Base-by-base conservation (phyloP, 2,329 filamentous ascomycete species). In the Colletotrichum zoysiae region DNA sequence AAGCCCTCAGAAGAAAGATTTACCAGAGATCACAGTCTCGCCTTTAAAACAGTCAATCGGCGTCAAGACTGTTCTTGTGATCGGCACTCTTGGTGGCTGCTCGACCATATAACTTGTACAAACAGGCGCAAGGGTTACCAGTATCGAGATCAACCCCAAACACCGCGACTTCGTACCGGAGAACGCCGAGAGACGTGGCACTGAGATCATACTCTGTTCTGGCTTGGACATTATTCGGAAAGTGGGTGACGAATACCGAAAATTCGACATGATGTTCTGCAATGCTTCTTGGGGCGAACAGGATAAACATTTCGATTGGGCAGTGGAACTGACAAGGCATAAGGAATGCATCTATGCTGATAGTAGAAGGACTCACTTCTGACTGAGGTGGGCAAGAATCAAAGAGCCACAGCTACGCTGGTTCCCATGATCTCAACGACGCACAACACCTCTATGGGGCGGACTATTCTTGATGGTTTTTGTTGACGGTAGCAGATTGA, bases 81-180 rank as follows among this genome's bases (percentile, higher is more conserved):
- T 90, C 59, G 88, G 88, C 33, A 89, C 86, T 0, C 77, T 90
- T 35, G 87, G 87, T 16, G 87, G 84, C 9, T 89, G 88, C 77
- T 84, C 83, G 1, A 83, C 85, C 18, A 86, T 89, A 65, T 89
- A 85, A 82, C 81, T 90, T 60, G 86, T 86, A 3, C 78, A 76
- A 65, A 70, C 78, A 3, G 79, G 78, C 44, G 78, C 76, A n/a
- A 78, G 82, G 23, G 82, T 89, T 20, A 88, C 85, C 0, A 87
- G 82, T 58, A 81, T 90, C 60, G 87, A 90, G 74, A 81, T 86
- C 46, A 76, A 87, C 68, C 75, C 80, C 0, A 79, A 85, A 33
- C 82, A 86, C 65, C 83, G n/a, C 0, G 78, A 83, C 0, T 83
- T 88, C 1, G 85, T 87, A 0, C 76, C 81, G 1, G 78, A 83